A percentile compares a stretch with the other conserved stretches of the same genome.
phyloP scores from a whole-genome alignment of 1,284 basidiomycete genomes.

The Apiotrichum siamense region DNA sequence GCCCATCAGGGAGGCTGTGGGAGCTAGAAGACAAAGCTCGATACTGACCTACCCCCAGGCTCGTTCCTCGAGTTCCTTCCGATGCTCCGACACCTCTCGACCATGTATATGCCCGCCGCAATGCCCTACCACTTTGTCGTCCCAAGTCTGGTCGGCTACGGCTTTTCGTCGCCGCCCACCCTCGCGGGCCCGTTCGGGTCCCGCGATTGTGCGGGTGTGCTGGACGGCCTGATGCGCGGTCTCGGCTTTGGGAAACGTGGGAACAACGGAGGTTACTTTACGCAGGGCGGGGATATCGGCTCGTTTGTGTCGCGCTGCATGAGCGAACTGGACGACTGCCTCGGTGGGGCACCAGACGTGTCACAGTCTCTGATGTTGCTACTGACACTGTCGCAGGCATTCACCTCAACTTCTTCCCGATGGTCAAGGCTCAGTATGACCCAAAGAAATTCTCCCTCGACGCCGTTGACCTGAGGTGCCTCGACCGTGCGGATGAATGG shows the following conservation, averaged over 20 bases:
- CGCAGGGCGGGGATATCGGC: constrained; percentile 46
- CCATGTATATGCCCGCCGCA: constrained; percentile 24
- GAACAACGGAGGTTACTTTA: constrained; percentile 30
- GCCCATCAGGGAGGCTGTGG: too few species aligned
- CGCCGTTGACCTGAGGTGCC: constrained; percentile 6
- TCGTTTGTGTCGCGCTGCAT: constrained; percentile 26
- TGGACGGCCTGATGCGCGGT: constrained; percentile 41
- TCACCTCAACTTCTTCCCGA: constrained; percentile 31
- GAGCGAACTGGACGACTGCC: constrained; percentile 24
- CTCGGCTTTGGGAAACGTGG: constrained; percentile 32
- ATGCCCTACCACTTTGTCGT: constrained; percentile 33
- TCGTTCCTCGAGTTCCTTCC: constrained; percentile 40
- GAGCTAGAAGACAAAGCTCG: too few species aligned
- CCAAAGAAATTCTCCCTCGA: constrained; percentile 13
- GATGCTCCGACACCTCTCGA: constrained; percentile 24
- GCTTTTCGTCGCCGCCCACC: constrained; percentile 37
- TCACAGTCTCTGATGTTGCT: background rate
- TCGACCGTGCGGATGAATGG: constrained; percentile 10
- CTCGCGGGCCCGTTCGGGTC: constrained; percentile 33
- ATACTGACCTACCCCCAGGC: constrained; percentile 13
- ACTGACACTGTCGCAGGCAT: constrained; percentile 17
- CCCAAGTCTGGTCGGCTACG: constrained; percentile 38
- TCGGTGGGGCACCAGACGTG: constrained; percentile 30
- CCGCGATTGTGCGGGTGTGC: constrained; percentile 29
- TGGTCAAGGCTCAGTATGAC: constrained; percentile 7